These are phyloP conservation scores for Ophiostoma sp. DNA, from an alignment of 2,329 filamentous ascomycete genomes.

Conservation along the genomic window DNA sequence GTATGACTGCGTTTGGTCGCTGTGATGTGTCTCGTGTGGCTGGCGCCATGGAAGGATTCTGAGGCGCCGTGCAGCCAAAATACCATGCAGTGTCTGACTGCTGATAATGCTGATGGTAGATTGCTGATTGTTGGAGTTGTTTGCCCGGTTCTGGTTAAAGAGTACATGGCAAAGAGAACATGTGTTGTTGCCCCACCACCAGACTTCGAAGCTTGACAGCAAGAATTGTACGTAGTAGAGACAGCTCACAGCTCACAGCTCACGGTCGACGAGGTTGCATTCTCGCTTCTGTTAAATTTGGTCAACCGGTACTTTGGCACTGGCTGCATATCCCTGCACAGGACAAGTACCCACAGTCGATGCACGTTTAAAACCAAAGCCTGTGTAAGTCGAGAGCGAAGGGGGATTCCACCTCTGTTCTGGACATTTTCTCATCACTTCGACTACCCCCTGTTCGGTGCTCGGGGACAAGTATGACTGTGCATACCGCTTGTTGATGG, in stretches of 20 bases:
- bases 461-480: background rate
- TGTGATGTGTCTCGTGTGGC: constrained; percentile 1
- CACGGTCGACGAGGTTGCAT: constrained; percentile 17
- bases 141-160: background rate
- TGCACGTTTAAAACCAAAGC: background rate
- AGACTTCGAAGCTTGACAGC: background rate
- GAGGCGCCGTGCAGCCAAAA: background rate
- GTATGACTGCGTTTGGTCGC: background rate
- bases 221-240: background rate
- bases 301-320: constrained; percentile 17
- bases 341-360: constrained; percentile 4
- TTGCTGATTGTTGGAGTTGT: background rate
- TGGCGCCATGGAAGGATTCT: background rate
- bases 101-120: background rate
- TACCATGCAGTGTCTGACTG: background rate
- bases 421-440: background rate
- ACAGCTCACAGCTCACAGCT: no score
- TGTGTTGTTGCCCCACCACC: background rate
- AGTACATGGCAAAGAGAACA: background rate
- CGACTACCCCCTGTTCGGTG: background rate
- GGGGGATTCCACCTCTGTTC: background rate
- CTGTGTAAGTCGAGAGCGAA: background rate
- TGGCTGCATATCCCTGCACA: constrained; percentile 13
- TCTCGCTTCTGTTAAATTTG: constrained; percentile 11
- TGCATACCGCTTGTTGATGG: constrained; percentile 18